A percentile compares a stretch with the other conserved stretches of the same genome.
Conservation (phyloP, 495 filamentous ascomycete genomes). For the Parachaetomium inaequale region DNA sequence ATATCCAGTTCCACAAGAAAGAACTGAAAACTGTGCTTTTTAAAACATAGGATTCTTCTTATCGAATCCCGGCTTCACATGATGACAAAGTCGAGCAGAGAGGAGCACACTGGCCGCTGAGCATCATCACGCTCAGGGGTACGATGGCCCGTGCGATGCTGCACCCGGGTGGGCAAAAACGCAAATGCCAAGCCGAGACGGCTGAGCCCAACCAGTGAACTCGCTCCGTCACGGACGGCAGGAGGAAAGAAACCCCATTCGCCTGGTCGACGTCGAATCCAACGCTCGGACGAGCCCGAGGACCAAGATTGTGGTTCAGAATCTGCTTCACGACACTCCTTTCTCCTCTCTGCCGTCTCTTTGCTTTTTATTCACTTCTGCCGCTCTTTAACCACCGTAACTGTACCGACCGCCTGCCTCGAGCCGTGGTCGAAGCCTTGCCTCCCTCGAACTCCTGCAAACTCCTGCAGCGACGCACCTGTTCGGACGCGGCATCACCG, state of each 20-base stretch:
- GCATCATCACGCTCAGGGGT: conserved; percentile 6
- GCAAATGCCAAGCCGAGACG: conserved; percentile 11
- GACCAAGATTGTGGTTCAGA: not conserved
- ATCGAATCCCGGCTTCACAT: too few relatives aligned
- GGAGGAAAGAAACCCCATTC: conserved; percentile 8
- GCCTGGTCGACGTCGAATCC: conserved; percentile 3
- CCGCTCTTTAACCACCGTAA: not conserved
- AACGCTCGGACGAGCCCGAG: not conserved
- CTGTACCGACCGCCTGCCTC: not conserved
- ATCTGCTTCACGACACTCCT: conserved; percentile 19
- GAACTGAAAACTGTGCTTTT: too few relatives aligned
- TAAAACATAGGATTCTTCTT: too few relatives aligned
- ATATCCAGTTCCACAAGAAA: too few relatives aligned
- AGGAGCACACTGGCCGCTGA: too few relatives aligned
- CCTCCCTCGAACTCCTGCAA: conserved; percentile 1
- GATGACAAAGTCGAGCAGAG: too few relatives aligned
- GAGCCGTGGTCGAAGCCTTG: not conserved
- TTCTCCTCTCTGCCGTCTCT: not conserved
- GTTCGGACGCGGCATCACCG: not conserved
- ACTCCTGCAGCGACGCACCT: not conserved
- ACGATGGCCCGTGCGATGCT: conserved; percentile 7
- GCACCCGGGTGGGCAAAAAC: conserved; percentile 5
- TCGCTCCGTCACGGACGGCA: not conserved
- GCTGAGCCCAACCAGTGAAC: conserved; percentile 15
- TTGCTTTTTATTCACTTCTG: not conserved